Conservation (phyloP, 345 rosid genomes). For the Aurinia saxatilis region DNA sequence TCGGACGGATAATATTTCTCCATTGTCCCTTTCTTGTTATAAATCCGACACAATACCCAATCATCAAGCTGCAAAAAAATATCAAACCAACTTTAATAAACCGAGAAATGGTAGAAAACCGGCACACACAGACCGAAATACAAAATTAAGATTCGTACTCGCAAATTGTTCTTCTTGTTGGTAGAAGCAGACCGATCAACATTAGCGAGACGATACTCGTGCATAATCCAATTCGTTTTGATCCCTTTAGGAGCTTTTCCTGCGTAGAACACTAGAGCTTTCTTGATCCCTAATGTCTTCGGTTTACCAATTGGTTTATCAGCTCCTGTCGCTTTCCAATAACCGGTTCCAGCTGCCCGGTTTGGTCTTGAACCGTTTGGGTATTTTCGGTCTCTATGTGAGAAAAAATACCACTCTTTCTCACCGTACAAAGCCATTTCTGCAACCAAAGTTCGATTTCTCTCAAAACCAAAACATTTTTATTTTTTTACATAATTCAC, state of each 20-base stretch:
- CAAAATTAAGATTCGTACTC: too few species aligned
- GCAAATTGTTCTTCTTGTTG: constrained; percentile 43
- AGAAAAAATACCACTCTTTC: constrained; percentile 91
- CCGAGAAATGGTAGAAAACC: too few species aligned
- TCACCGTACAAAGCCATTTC: constrained; percentile 76
- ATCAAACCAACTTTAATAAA: too few species aligned
- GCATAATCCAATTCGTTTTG: constrained; percentile 98
- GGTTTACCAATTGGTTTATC: constrained; percentile 90
- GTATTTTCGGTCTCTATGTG: constrained; percentile 81
- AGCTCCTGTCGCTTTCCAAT: constrained; percentile 94
- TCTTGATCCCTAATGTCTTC: constrained; percentile 65
- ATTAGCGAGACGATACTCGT: constrained; percentile 83
- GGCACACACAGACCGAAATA: too few species aligned
- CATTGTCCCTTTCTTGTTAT: constrained; percentile 73
- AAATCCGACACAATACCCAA: constrained; percentile 78
- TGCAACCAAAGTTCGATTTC: constrained; percentile 11
- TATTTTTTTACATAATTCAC: too few species aligned
- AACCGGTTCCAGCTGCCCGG: constrained; percentile 81
- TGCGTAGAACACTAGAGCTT: constrained; percentile 79
- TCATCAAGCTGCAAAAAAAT: constrained; percentile 61
- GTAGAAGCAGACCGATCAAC: constrained; percentile 57
- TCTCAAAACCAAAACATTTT: background rate
- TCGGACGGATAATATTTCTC: constrained; percentile 39
- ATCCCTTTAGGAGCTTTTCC: constrained; percentile 82
- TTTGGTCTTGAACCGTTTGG: constrained; percentile 88